A percentile compares a stretch with the other conserved stretches of the same genome.
Evolutionary conservation across 495 filamentous ascomycete species (phyloP).

Genomic region (Hyaloscypha finlandica): DNA sequence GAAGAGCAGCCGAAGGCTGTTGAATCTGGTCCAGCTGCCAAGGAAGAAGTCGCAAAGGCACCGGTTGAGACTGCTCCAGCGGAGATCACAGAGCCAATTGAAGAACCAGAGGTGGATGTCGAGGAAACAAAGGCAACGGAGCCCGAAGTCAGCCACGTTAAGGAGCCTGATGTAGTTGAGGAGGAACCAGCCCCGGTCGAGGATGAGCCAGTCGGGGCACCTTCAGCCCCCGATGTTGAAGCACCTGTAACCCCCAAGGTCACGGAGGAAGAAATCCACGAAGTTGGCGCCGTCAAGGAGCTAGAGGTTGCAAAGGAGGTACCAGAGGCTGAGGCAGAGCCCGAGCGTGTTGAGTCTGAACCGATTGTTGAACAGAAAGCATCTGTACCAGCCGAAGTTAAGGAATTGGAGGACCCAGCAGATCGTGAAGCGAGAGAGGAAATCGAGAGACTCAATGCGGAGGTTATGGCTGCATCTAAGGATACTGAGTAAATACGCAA

Average conservation of each 20-base stretch:
- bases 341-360: not conserved
- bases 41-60: constrained; percentile 14
- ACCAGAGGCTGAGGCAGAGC: not conserved
- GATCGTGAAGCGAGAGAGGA: constrained; percentile 28
- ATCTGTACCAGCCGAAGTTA: not conserved
- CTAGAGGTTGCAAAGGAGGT: not conserved
- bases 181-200: constrained; percentile 2
- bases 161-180: not conserved
- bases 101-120: constrained; percentile 16
- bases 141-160: not conserved
- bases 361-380: not conserved
- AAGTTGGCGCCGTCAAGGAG: not conserved
- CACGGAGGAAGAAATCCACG: not conserved
- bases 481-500: not conserved
- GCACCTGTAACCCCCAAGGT: not conserved
- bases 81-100: constrained; percentile 2
- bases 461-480: constrained; percentile 19
- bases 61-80: constrained; percentile 13
- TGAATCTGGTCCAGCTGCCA: constrained; percentile 18
- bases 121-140: constrained; percentile 8
- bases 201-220: constrained; percentile 10
- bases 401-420: constrained; percentile 24
- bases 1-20: constrained; percentile 20
- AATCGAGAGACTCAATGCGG: constrained; percentile 30
- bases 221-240: not conserved